phyloP scores from a whole-genome alignment of 2,329 filamentous ascomycete genomes.

The Aspergillus sp. region DNA sequence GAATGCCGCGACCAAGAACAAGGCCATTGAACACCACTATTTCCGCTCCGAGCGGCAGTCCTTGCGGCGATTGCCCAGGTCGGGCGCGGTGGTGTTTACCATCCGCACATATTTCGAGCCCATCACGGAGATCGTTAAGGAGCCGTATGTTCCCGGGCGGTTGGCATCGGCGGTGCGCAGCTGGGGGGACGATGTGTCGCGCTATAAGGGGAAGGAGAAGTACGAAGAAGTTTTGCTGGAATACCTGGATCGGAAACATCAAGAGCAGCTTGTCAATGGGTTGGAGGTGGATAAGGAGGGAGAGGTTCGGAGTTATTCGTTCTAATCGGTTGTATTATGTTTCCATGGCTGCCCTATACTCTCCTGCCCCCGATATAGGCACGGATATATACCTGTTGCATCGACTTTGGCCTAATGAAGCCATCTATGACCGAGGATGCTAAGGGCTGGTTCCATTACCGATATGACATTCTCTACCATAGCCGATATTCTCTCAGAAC shows the following conservation, averaged over 20 bases:
- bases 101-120: conserved; percentile 74
- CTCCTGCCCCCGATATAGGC: too few species aligned
- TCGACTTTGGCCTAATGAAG: too few species aligned
- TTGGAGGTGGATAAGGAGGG: conserved; percentile 56
- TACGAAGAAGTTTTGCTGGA: conserved; percentile 67
- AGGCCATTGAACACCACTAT: conserved; percentile 62
- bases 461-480: too few species aligned
- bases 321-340: conserved; percentile 8
- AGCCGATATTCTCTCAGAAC: too few species aligned
- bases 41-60: conserved; percentile 72
- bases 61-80: conserved; percentile 53
- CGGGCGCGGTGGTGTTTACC: conserved; percentile 59
- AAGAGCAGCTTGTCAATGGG: conserved; percentile 62
- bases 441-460: too few species aligned
- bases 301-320: conserved; percentile 56
- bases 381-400: too few species aligned
- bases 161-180: conserved; percentile 70
- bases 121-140: conserved; percentile 57
- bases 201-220: conserved; percentile 69
- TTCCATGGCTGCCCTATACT: too few species aligned
- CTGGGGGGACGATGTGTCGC: conserved; percentile 69
- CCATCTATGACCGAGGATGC: too few species aligned
- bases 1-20: conserved; percentile 67
- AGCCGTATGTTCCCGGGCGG: conserved; percentile 69
- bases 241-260: conserved; percentile 66